These are phyloP conservation scores for Fusarium austroafricanum DNA, from an alignment of 2,329 filamentous ascomycete species.

Conservation along the genomic window DNA sequence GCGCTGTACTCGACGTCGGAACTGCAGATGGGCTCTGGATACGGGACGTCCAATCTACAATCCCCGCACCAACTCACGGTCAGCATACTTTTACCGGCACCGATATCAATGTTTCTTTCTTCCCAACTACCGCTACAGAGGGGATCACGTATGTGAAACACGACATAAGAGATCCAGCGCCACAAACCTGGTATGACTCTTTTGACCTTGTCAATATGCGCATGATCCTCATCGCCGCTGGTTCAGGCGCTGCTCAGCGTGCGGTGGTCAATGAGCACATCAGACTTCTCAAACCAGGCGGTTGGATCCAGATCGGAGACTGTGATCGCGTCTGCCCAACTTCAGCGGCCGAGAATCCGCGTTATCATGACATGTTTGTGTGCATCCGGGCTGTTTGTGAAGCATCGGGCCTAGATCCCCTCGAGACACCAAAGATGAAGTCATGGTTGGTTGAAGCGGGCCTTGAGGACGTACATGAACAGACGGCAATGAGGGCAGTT, in stretches of 20 bases:
- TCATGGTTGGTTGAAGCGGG: slow-evolving; percentile 2
- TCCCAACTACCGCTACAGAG: neutral
- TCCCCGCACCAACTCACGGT: neutral
- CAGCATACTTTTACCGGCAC: slow-evolving; percentile 8
- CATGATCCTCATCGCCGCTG: slow-evolving; percentile 18
- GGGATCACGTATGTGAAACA: neutral
- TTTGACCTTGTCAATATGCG: slow-evolving; percentile 21
- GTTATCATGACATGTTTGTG: slow-evolving; percentile 7
- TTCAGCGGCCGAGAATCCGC: neutral
- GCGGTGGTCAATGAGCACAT: neutral
- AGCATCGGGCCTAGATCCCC: slow-evolving; percentile 6
- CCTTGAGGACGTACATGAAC: neutral
- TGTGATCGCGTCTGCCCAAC: slow-evolving; percentile 17
- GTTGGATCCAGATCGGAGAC: slow-evolving; percentile 17
- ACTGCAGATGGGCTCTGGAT: slow-evolving; percentile 20
- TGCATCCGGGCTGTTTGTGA: slow-evolving; percentile 8
- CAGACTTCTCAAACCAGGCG: slow-evolving; percentile 10
- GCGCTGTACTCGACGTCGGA: slow-evolving; percentile 1
- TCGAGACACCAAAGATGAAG: slow-evolving; percentile 10
- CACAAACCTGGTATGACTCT: neutral
- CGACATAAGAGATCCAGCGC: neutral
- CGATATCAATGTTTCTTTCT: slow-evolving; percentile 15
- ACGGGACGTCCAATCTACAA: neutral
- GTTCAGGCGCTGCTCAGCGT: neutral
- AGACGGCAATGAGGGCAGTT: slow-evolving; percentile 2